These are phyloP conservation scores for Gossypium thurberi DNA, from an alignment of 345 rosid species.

Conservation along the genomic window DNA sequence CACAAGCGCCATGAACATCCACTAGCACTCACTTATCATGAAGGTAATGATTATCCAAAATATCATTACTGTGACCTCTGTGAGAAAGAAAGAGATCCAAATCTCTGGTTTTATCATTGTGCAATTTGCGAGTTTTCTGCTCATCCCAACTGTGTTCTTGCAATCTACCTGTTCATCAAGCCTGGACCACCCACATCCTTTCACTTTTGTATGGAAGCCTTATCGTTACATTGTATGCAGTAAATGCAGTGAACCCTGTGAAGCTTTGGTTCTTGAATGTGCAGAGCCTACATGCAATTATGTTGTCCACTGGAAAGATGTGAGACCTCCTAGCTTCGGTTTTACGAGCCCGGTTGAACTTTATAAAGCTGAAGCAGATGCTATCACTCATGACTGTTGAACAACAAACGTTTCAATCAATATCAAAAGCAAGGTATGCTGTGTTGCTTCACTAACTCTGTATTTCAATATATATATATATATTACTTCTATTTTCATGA, in stretches of 20 bases:
- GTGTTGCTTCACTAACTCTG: background rate
- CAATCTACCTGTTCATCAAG: background rate
- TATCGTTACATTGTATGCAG: background rate
- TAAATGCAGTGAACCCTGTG: background rate
- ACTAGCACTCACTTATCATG: background rate
- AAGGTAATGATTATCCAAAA: background rate
- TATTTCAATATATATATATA: background rate
- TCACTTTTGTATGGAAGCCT: background rate
- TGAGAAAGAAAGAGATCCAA: slow-evolving; percentile 17
- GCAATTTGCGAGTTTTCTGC: background rate
- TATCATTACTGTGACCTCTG: slow-evolving; percentile 13
- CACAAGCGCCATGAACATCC: slow-evolving; percentile 13
- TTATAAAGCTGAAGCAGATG: background rate
- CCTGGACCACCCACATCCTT: background rate
- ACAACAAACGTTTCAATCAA: background rate
- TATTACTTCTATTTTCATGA: background rate
- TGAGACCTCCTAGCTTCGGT: background rate
- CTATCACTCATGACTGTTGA: background rate
- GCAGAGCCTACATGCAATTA: background rate
- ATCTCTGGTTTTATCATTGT: slow-evolving; percentile 11
- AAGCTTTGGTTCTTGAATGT: slow-evolving; percentile 6
- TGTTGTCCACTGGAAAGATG: background rate
- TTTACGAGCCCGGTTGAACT: background rate
- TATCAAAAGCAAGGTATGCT: background rate
- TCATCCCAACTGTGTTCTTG: background rate